These are phyloP conservation scores for Plasmodium relictum DNA, from an alignment of 169 alveolate species.

Conservation along the genomic window DNA sequence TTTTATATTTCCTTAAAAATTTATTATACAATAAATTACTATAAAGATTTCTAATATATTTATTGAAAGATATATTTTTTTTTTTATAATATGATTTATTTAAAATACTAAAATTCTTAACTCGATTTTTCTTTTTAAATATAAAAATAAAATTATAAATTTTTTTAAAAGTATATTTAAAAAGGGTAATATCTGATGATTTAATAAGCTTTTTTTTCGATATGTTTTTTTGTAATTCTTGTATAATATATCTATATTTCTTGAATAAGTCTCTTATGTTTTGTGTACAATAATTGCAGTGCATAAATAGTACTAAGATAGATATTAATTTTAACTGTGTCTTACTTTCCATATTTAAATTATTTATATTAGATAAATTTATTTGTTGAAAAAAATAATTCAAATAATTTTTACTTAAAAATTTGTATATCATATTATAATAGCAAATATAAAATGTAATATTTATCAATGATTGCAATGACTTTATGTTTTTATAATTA, in stretches of 20 bases:
- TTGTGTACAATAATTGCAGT: background rate
- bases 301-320: slow-evolving; percentile 12
- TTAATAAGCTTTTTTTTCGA: background rate
- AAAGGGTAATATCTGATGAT: background rate
- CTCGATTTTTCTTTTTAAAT: background rate
- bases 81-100: background rate
- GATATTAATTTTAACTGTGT: slow-evolving; percentile 55
- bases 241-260: too few relatives aligned
- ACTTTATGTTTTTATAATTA: slow-evolving; percentile 38
- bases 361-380: slow-evolving; percentile 12
- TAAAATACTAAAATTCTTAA: too few relatives aligned
- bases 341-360: slow-evolving; percentile 26
- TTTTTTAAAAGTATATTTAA: background rate
- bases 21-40: slow-evolving; percentile 1
- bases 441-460: slow-evolving; percentile 62
- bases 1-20: background rate
- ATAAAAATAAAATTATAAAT: background rate
- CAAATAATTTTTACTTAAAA: slow-evolving; percentile 13
- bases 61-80: slow-evolving; percentile 7
- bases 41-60: background rate
- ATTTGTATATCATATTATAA: slow-evolving; percentile 17
- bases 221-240: background rate
- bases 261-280: too few relatives aligned
- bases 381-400: slow-evolving; percentile 35
- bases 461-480: slow-evolving; percentile 55